Evolutionary conservation across 2,329 filamentous ascomycete genomes (phyloP).

Genomic region (Taxawa tesnikishii): DNA sequence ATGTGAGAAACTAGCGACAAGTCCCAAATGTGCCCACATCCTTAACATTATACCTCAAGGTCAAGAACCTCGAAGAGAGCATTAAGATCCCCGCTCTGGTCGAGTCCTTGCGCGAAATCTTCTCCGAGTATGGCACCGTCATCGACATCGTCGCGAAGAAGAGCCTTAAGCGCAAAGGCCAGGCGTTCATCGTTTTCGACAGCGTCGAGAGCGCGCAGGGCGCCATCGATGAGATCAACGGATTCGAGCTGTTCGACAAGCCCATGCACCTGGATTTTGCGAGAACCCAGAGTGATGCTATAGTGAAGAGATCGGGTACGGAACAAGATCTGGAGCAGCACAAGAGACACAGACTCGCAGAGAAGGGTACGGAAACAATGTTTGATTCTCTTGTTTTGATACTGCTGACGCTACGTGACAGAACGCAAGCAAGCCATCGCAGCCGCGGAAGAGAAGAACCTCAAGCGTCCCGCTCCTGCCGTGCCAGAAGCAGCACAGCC

Average conservation of each 20-base stretch:
- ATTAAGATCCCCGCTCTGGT: slow-evolving; percentile 71
- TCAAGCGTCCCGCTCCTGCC: slow-evolving; percentile 49
- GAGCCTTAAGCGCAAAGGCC: slow-evolving; percentile 84
- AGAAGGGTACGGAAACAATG: slow-evolving; percentile 60
- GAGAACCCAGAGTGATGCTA: slow-evolving; percentile 75
- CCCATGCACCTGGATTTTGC: slow-evolving; percentile 77
- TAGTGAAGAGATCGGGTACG: slow-evolving; percentile 60
- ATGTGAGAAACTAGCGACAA: slow-evolving; percentile 12
- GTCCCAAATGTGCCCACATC: too few relatives aligned
- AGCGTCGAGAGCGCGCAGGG: slow-evolving; percentile 62
- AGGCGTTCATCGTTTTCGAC: slow-evolving; percentile 91
- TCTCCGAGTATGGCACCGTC: slow-evolving; percentile 77
- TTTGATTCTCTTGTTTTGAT: background rate
- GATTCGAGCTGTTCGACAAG: slow-evolving; percentile 87
- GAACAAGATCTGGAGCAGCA: slow-evolving; percentile 77
- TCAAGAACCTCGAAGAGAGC: slow-evolving; percentile 82
- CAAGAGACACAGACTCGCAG: slow-evolving; percentile 69
- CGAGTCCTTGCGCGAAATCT: slow-evolving; percentile 61
- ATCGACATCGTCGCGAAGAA: slow-evolving; percentile 79
- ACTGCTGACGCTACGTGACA: slow-evolving; percentile 16
- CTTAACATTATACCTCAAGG: slow-evolving; percentile 22
- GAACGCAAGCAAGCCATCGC: slow-evolving; percentile 73
- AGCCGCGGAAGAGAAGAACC: slow-evolving; percentile 62
- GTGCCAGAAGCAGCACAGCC: slow-evolving; percentile 27
- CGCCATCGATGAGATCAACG: slow-evolving; percentile 81